Conservation (phyloP, 257 asterid genomes). For the Scutellaria baicalensis region DNA sequence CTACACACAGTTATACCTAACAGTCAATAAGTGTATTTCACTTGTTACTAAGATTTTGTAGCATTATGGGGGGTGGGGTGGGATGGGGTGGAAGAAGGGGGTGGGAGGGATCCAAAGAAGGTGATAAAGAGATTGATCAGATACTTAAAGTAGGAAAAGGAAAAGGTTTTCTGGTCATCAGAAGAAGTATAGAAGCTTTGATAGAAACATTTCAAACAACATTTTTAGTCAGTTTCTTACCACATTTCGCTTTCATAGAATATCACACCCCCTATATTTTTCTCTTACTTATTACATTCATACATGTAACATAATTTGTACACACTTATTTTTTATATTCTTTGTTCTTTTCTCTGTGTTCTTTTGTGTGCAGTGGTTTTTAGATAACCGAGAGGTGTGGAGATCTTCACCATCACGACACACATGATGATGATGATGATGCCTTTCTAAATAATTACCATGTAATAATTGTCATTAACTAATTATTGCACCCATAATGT, state of each 20-base stretch:
- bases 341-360: conserved; percentile 61
- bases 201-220: conserved; percentile 60
- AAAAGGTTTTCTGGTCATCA: conserved; percentile 61
- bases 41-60: not conserved
- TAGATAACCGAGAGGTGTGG: conserved; percentile 39
- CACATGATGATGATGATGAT: conserved; percentile 29
- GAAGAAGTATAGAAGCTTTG: conserved; percentile 81
- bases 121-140: conserved; percentile 37
- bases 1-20: conserved; percentile 29
- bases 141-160: conserved; percentile 79
- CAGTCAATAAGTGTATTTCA: conserved; percentile 42
- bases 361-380: conserved; percentile 26
- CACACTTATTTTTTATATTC: too few species aligned
- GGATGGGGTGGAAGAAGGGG: not conserved
- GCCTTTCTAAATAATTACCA: conserved; percentile 26
- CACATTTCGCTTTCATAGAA: conserved; percentile 68
- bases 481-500: conserved; percentile 31
- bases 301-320: not conserved
- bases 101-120: conserved; percentile 33
- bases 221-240: conserved; percentile 52
- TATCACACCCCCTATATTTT: conserved; percentile 14
- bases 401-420: conserved; percentile 33
- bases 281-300: not conserved
- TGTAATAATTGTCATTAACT: conserved; percentile 26
- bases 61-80: not conserved